phyloP scores from a whole-genome alignment of 2,329 filamentous ascomycete species.

The Aaosphaeria pasadenensis region DNA sequence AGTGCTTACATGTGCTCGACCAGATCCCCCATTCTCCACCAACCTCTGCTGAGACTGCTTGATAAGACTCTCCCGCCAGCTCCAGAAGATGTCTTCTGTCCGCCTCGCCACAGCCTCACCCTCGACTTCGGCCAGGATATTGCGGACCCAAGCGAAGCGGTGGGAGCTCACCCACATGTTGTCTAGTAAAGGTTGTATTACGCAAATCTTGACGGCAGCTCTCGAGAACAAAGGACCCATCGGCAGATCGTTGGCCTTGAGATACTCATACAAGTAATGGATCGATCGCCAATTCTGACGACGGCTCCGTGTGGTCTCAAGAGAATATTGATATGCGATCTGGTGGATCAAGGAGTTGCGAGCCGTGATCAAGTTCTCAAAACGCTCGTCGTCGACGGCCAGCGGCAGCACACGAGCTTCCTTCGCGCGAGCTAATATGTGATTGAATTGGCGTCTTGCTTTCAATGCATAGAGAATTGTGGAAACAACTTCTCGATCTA shows the following conservation, averaged over 20 bases:
- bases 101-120: slow-evolving; percentile 23
- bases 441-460: slow-evolving; percentile 16
- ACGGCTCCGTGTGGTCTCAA: slow-evolving; percentile 17
- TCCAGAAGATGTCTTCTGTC: slow-evolving; percentile 24
- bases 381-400: slow-evolving; percentile 11
- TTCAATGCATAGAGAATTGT: no score
- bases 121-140: slow-evolving; percentile 24
- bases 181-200: slow-evolving; percentile 24
- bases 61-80: slow-evolving; percentile 29
- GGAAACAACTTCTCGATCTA: no score
- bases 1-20: slow-evolving; percentile 21
- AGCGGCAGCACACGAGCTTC: slow-evolving; percentile 21
- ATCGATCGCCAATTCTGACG: slow-evolving; percentile 22
- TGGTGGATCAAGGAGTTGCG: slow-evolving; percentile 26
- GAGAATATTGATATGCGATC: slow-evolving; percentile 30
- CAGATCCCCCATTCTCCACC: slow-evolving; percentile 14
- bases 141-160: slow-evolving; percentile 27
- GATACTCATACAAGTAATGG: slow-evolving; percentile 26
- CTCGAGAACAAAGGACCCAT: slow-evolving; percentile 29
- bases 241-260: slow-evolving; percentile 14
- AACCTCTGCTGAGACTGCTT: slow-evolving; percentile 15
- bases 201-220: slow-evolving; percentile 20
- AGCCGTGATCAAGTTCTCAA: slow-evolving; percentile 10
- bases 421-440: slow-evolving; percentile 22
- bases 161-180: slow-evolving; percentile 25